Evolutionary conservation across 2,329 filamentous ascomycete species (phyloP).

Genomic region (Geoglossum cookeanum): DNA sequence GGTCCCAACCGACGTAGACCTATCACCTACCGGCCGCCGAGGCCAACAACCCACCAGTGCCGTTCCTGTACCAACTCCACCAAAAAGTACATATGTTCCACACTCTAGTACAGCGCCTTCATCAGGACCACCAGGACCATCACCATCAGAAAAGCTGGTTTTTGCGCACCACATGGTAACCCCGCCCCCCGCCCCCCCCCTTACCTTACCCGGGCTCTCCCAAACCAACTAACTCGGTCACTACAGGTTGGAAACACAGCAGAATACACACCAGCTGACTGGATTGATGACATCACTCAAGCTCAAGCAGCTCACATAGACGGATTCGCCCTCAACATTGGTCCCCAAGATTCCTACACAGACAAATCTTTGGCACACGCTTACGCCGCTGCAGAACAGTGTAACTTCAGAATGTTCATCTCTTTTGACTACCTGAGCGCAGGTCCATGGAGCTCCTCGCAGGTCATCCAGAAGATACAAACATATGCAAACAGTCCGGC

Average conservation of each 20-base stretch:
- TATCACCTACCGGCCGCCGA: too few relatives aligned
- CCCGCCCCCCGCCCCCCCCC: too few relatives aligned
- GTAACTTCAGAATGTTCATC: slow-evolving; percentile 20
- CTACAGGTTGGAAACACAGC: slow-evolving; percentile 14
- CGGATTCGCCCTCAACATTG: slow-evolving; percentile 21
- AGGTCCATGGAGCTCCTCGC: slow-evolving; percentile 12
- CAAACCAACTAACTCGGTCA: background rate
- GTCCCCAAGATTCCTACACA: slow-evolving; percentile 16
- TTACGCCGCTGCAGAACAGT: slow-evolving; percentile 15
- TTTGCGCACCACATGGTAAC: slow-evolving; percentile 21
- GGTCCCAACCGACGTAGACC: too few relatives aligned
- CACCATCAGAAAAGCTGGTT: slow-evolving; percentile 10
- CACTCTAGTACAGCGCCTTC: background rate
- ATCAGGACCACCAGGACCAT: background rate
- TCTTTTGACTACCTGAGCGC: slow-evolving; percentile 21
- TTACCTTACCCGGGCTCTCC: background rate
- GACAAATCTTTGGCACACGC: slow-evolving; percentile 17
- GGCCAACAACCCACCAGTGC: background rate
- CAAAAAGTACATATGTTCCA: background rate
- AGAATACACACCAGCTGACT: slow-evolving; percentile 14
- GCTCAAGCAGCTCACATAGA: slow-evolving; percentile 21
- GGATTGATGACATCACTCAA: slow-evolving; percentile 17
- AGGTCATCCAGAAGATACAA: slow-evolving; percentile 19
- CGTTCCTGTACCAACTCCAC: background rate
- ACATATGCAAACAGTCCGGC: slow-evolving; percentile 20